Percentiles rank a stretch among this genome's conserved stretches.
phyloP scores from a whole-genome alignment of 768 basidiomycete genomes.

The Auricularia sp. region DNA sequence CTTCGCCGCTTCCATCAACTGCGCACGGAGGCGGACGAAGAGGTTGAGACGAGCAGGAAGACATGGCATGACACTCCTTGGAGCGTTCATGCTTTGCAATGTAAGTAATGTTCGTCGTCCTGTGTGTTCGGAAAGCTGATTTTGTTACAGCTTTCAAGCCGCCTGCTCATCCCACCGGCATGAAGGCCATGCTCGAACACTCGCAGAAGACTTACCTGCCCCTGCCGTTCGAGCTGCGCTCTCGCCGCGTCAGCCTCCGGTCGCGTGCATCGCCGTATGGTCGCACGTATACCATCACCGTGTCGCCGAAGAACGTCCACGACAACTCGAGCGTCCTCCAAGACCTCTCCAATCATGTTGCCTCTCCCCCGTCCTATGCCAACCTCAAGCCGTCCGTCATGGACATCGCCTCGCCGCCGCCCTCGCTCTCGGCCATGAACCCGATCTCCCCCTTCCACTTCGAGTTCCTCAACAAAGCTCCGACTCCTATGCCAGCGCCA shows the following conservation, averaged over 20 bases:
- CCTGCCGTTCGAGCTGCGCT: conserved; percentile 61
- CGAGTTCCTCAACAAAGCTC: conserved; percentile 27
- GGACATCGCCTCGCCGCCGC: conserved; percentile 18
- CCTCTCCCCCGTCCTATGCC: conserved; percentile 8
- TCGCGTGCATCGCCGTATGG: conserved; percentile 72
- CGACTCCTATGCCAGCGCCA: conserved; percentile 13
- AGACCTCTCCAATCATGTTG: conserved; percentile 8
- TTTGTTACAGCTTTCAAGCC: conserved; percentile 52
- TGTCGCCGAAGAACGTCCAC: conserved; percentile 26
- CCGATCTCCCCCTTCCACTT: conserved; percentile 32
- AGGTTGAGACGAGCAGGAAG: conserved; percentile 55
- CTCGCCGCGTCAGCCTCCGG: conserved; percentile 51
- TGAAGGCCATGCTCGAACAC: conserved; percentile 64
- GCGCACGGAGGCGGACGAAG: conserved; percentile 54
- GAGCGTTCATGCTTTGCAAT: conserved; percentile 61
- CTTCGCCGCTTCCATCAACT: conserved; percentile 61
- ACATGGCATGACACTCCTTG: conserved; percentile 63
- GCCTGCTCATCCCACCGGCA: conserved; percentile 50
- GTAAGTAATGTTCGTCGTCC: conserved; percentile 31
- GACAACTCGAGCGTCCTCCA: conserved; percentile 13
- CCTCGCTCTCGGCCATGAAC: conserved; percentile 31
- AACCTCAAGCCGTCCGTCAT: conserved; percentile 8
- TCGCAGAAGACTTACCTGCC: conserved; percentile 63
- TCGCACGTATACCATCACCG: conserved; percentile 34
- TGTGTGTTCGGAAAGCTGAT: conserved; percentile 1